Percentiles rank a stretch among this genome's conserved stretches.
These are phyloP conservation scores for Arthrobotrys sphaeroides DNA, from an alignment of 2,329 filamentous ascomycete genomes.

Conservation along the genomic window DNA sequence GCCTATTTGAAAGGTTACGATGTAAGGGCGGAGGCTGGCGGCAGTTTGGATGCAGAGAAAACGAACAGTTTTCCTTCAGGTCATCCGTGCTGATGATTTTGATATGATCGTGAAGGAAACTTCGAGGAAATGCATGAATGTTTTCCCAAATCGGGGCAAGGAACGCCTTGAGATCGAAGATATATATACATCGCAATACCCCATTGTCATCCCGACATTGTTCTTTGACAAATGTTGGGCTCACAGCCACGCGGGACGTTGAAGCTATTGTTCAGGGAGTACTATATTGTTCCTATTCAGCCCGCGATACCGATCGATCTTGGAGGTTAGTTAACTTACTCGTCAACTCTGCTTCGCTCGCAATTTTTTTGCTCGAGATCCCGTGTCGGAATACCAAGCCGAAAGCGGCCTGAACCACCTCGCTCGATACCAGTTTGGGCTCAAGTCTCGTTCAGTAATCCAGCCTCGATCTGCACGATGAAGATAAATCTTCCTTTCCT, in stretches of 20 bases:
- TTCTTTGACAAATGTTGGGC: constrained; percentile 27
- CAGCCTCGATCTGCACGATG: constrained; percentile 19
- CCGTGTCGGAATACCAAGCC: constrained; percentile 29
- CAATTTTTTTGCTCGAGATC: not conserved
- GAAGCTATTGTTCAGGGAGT: too few relatives aligned
- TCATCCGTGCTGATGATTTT: not conserved
- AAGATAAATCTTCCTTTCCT: constrained; percentile 1
- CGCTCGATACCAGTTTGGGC: constrained; percentile 13
- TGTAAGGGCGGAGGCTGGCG: constrained; percentile 21
- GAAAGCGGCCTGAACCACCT: constrained; percentile 25
- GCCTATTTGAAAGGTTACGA: not conserved
- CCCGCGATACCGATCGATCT: constrained; percentile 2
- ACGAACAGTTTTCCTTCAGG: not conserved
- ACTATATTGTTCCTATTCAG: constrained; percentile 21
- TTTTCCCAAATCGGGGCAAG: constrained; percentile 1
- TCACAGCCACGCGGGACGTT: constrained; percentile 18
- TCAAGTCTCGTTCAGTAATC: constrained; percentile 35
- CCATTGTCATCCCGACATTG: constrained; percentile 26
- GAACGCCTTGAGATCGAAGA: not conserved
- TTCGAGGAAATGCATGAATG: too few relatives aligned
- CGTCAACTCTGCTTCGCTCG: not conserved
- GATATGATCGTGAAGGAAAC: not conserved
- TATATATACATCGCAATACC: constrained; percentile 17
- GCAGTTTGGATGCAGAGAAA: not conserved
- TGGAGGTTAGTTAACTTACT: not conserved